A percentile compares a stretch with the other conserved stretches of the same genome.
Conservation (phyloP, 2,329 filamentous ascomycete genomes). For the Phialophora expanda region DNA sequence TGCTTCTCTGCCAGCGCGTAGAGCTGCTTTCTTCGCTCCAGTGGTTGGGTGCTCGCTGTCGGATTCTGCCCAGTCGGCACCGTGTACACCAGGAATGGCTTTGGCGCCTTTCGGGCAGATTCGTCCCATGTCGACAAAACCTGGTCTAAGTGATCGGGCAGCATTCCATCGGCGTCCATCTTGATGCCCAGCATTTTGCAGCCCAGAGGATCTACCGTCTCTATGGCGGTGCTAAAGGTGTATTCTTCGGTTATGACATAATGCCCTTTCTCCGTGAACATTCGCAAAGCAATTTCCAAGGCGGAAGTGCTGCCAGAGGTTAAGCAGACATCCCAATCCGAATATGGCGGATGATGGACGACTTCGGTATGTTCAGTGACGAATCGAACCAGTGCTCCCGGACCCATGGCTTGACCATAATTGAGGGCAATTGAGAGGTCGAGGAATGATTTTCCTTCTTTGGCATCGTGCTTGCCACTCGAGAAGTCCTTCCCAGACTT, state of each 20-base stretch:
- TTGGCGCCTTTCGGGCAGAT: constrained; percentile 60
- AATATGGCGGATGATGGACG: constrained; percentile 82
- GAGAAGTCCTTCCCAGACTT: constrained; percentile 64
- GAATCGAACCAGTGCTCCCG: constrained; percentile 85
- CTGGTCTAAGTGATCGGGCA: constrained; percentile 66
- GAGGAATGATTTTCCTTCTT: constrained; percentile 62
- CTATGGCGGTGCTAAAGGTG: constrained; percentile 79
- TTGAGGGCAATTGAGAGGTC: constrained; percentile 91
- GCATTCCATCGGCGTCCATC: constrained; percentile 70
- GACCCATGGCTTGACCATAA: constrained; percentile 85
- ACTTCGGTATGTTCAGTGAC: constrained; percentile 96
- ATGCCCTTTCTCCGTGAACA: constrained; percentile 79
- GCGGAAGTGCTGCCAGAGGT: constrained; percentile 85
- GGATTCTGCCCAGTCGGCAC: constrained; percentile 88
- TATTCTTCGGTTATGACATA: constrained; percentile 86
- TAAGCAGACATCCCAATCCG: constrained; percentile 85
- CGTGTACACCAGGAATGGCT: constrained; percentile 72
- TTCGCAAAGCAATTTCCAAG: constrained; percentile 80
- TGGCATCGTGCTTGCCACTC: constrained; percentile 83
- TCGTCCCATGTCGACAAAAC: constrained; percentile 70
- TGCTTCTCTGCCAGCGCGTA: constrained; percentile 82
- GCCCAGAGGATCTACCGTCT: constrained; percentile 68
- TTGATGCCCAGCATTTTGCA: constrained; percentile 64
- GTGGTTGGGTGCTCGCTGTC: constrained; percentile 79
- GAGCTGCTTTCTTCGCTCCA: constrained; percentile 69